phyloP scores from a whole-genome alignment of 2,329 filamentous ascomycete species.

The Aspergillus sp. region DNA sequence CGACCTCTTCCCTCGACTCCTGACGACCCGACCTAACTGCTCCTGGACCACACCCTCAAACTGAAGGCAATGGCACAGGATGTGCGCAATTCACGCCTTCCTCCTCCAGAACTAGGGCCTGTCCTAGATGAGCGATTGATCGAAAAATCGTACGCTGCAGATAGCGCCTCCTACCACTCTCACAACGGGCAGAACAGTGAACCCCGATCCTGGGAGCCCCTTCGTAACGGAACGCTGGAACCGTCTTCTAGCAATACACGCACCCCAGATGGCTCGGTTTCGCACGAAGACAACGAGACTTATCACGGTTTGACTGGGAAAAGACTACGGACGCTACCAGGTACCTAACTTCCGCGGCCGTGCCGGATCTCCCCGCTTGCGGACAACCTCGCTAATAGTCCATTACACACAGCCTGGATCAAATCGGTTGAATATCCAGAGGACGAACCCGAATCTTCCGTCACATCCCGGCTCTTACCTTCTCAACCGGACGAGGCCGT shows the following conservation, averaged over 20 bases:
- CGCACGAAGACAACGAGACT: constrained; percentile 10
- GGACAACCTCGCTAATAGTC: constrained; percentile 4
- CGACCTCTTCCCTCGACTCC: constrained; percentile 17
- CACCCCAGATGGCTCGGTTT: constrained; percentile 14
- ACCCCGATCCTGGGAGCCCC: constrained; percentile 14
- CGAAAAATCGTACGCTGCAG: constrained; percentile 18
- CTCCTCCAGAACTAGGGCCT: constrained; percentile 16
- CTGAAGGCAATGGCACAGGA: constrained; percentile 30
- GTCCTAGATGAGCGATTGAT: constrained; percentile 19
- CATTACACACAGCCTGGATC: constrained; percentile 39
- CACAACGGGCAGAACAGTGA: constrained; percentile 18
- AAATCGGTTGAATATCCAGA: constrained; percentile 38
- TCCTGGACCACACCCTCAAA: constrained; percentile 17
- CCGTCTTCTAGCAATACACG: constrained; percentile 18
- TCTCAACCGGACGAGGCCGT: constrained; percentile 37
- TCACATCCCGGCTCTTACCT: constrained; percentile 34
- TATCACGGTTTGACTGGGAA: constrained; percentile 9
- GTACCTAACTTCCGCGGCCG: constrained; percentile 20
- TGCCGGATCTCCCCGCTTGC: neutral
- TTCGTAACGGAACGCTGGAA: constrained; percentile 20
- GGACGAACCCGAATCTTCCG: constrained; percentile 34
- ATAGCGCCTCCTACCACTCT: constrained; percentile 11
- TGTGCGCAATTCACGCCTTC: constrained; percentile 24
- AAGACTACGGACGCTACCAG: constrained; percentile 35
- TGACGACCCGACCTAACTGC: constrained; percentile 19